Base-by-base conservation (phyloP, 345 rosid genomes). In the Melastoma malabathricum region DNA sequence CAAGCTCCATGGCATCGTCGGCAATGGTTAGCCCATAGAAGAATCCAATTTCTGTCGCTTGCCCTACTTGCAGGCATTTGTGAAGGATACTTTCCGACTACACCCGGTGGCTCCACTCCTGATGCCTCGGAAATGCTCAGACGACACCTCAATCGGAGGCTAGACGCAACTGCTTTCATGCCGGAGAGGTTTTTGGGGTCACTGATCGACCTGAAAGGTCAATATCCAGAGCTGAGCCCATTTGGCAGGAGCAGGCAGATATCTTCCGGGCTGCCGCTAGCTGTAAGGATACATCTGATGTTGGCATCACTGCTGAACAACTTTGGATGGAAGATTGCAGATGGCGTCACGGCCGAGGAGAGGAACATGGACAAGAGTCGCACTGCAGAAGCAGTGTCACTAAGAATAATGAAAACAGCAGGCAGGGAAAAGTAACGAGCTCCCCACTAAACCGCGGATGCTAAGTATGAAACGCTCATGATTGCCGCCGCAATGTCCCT, bases 171-270 rank as follows among this genome's bases (percentile, higher is more conserved):
- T 3, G 22, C 10, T 43, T 66, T 70, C 18, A 9, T 48, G 15
- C 75, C 71, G 0, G 75, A 70, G 62, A 66, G 75, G 41, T 70
- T 70, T 47, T 6, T 59, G 15, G 68, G 54, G 13, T 44, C 47
- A 6, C 27, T 50, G 22, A 8, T 59, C 13, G 67, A 70, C 15
- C 43, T 45, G 19, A 61, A 38, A 27, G 74, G 74, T 10, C 61
- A 45, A 2, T 10, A 47, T 27, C 65, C 65, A 12, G 64, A 61
- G 64, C 51, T 70, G 13, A 52, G 55, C 14, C 74, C 74, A 3
- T 70, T 70, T 15, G 75, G 79, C 10, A 58, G 63, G 1, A 71
- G 77, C 3, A 52, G 71, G 51, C 58, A 71, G 20, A 68, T 68
- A 5, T 73, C 73, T 20, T 67, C 70, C 0, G 73, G 73, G 4